phyloP scores from a whole-genome alignment of 1,139 yeast genomes.

The Protomyces pachydermus region DNA sequence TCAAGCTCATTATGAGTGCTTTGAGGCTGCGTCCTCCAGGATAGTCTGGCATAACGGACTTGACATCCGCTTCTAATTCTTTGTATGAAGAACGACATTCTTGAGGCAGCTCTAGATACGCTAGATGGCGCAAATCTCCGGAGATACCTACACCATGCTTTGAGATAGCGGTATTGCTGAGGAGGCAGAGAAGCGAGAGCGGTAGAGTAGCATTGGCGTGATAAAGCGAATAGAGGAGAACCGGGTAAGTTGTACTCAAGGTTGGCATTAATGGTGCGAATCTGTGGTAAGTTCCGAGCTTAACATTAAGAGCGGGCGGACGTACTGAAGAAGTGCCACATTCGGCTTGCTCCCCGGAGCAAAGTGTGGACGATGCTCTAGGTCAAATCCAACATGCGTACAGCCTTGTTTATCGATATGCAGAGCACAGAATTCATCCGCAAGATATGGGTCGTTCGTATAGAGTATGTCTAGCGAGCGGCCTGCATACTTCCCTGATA shows the following conservation, averaged over 20 bases:
- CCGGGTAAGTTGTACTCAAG: not conserved
- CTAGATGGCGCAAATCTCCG: slow-evolving; percentile 5
- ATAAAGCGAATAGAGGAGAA: slow-evolving; percentile 8
- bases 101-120: not conserved
- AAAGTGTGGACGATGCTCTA: slow-evolving; percentile 20
- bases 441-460: slow-evolving; percentile 1
- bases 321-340: slow-evolving; percentile 14
- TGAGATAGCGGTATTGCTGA: not conserved
- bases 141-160: slow-evolving; percentile 17
- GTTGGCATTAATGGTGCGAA: not conserved
- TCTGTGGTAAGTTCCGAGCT: not conserved
- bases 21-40: slow-evolving; percentile 9
- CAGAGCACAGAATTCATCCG: not conserved
- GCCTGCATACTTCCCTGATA: not conserved
- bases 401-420: not conserved
- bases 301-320: not conserved
- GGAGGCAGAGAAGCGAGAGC: not conserved
- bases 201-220: slow-evolving; percentile 12
- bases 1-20: slow-evolving; percentile 7
- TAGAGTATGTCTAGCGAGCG: slow-evolving; percentile 1
- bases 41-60: not conserved
- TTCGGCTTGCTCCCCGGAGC: slow-evolving; percentile 14
- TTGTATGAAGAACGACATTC: not conserved
- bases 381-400: slow-evolving; percentile 5
- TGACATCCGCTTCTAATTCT: slow-evolving; percentile 5